Conservation (phyloP, 345 rosid species). For the Odontarrhena argentea region DNA sequence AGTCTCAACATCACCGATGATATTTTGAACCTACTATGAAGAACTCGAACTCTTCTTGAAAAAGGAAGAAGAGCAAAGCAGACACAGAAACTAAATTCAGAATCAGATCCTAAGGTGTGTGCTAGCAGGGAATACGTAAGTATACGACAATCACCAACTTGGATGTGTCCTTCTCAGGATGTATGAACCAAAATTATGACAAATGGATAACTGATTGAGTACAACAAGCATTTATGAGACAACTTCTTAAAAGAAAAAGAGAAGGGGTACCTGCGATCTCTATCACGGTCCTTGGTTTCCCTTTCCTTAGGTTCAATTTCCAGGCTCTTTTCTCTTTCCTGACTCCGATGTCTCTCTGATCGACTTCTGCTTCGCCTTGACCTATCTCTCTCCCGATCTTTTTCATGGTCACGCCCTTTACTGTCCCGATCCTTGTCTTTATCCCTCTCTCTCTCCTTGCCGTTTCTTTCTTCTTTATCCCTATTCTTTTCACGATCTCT, state of each 20-base stretch:
- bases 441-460: constrained; percentile 50
- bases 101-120: not conserved
- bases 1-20: constrained; percentile 15
- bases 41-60: constrained; percentile 11
- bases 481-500: constrained; percentile 43
- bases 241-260: not conserved
- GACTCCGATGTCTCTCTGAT: constrained; percentile 61
- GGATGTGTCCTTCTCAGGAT: constrained; percentile 16
- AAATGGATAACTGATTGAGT: constrained; percentile 9
- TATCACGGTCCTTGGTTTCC: constrained; percentile 62
- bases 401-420: constrained; percentile 48
- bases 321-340: constrained; percentile 60
- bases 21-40: constrained; percentile 19
- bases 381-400: constrained; percentile 54
- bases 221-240: not conserved
- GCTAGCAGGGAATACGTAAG: not conserved
- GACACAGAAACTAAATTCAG: not conserved
- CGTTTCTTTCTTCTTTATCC: constrained; percentile 42
- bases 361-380: constrained; percentile 58
- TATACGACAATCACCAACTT: constrained; percentile 12
- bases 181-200: constrained; percentile 11
- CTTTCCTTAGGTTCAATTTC: constrained; percentile 55
- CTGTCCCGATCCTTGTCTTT: constrained; percentile 59
- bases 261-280: constrained; percentile 71
- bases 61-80: constrained; percentile 4